Conservation (phyloP, 2,329 filamentous ascomycete species). For the Colletotrichum gigasporum region DNA sequence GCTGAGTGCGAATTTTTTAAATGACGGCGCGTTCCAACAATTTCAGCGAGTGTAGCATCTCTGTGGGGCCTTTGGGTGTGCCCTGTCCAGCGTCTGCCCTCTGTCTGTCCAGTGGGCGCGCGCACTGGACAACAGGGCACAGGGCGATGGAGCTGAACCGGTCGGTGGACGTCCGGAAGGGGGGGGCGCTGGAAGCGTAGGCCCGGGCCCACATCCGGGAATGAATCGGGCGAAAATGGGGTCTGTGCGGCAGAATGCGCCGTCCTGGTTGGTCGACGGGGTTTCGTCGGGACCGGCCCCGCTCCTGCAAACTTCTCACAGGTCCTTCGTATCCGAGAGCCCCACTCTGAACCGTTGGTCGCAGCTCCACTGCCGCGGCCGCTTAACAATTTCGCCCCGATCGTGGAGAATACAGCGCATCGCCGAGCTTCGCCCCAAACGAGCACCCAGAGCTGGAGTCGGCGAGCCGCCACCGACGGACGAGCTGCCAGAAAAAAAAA, state of each 20-base stretch:
- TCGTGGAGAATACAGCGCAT: not conserved
- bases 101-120: too few relatives aligned
- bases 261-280: conserved; percentile 26
- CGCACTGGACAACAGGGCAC: too few relatives aligned
- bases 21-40: conserved; percentile 28
- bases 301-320: conserved; percentile 24
- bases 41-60: conserved; percentile 25
- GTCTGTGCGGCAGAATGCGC: not conserved
- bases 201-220: conserved; percentile 17
- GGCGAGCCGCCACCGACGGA: too few relatives aligned
- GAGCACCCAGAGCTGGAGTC: not conserved
- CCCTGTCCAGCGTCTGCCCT: too few relatives aligned
- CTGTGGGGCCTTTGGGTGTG: not conserved
- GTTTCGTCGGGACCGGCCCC: conserved; percentile 18
- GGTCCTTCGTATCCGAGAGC: conserved; percentile 17
- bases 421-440: not conserved
- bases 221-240: not conserved
- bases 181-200: not conserved
- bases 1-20: conserved; percentile 2
- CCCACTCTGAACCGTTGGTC: not conserved
- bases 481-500: not conserved
- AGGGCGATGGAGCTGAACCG: not conserved
- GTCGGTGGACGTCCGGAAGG: conserved; percentile 23
- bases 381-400: not conserved
- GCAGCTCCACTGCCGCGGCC: not conserved